phyloP scores from a whole-genome alignment of 2,329 filamentous ascomycete genomes.

The Hirsutella rhossiliensis region DNA sequence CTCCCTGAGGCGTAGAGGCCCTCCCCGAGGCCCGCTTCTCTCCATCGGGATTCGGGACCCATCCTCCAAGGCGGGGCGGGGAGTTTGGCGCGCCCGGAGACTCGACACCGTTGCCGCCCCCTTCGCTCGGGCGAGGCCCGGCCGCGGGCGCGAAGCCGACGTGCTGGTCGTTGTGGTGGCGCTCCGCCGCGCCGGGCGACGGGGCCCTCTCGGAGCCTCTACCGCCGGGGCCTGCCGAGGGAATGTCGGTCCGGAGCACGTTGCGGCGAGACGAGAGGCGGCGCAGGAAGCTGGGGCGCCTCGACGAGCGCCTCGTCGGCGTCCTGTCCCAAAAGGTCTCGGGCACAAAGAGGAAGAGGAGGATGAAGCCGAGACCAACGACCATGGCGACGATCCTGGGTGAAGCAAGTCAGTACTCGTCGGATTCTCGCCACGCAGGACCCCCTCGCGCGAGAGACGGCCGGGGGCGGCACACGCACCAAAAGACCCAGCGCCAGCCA shows the following conservation, averaged over 20 bases:
- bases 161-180: slow-evolving; percentile 16
- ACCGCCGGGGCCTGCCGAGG: neutral
- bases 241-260: slow-evolving; percentile 3
- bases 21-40: neutral
- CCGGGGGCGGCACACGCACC: slow-evolving; percentile 32
- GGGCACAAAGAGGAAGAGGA: slow-evolving; percentile 84
- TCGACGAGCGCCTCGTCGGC: slow-evolving; percentile 34
- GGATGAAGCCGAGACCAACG: slow-evolving; percentile 53
- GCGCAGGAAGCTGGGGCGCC: slow-evolving; percentile 33
- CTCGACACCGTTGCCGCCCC: neutral
- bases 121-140: neutral
- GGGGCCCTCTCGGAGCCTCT: slow-evolving; percentile 3
- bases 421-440: neutral
- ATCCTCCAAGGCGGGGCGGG: neutral
- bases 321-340: slow-evolving; percentile 94
- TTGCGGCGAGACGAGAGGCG: slow-evolving; percentile 31
- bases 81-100: neutral
- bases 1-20: no score
- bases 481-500: slow-evolving; percentile 87
- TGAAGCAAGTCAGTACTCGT: neutral
- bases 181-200: slow-evolving; percentile 8
- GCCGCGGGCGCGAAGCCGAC: slow-evolving; percentile 15
- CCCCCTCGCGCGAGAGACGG: no score
- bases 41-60: neutral
- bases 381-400: slow-evolving; percentile 69